Base-by-base conservation (phyloP, 331 rosid species). In the Acacia pycnantha region DNA sequence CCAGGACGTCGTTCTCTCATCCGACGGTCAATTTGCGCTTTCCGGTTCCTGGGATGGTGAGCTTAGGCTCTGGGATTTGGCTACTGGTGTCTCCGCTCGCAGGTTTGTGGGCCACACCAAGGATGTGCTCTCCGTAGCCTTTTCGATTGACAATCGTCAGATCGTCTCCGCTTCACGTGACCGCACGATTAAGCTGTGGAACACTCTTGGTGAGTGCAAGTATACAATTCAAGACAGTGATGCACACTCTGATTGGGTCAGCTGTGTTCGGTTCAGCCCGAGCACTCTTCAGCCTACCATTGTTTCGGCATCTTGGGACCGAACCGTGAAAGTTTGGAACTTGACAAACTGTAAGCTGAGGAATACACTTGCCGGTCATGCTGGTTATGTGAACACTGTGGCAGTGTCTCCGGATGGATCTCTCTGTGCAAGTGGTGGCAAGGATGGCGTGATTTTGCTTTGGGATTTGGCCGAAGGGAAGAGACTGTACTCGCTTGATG, bases 31-130 rank as follows among this genome's bases (percentile, higher is more conserved):
- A 89, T 96, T 96, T 73, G 99, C 99, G 0, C 98, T 96, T 1
- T 96, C 99, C 19, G 99, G 99, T 4, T 92, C 99, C 19, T 96
- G 98, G 99, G 99, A 96, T 82, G 97, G 97, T 13, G 99, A 96
- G 86, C 98, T 96, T 83, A 92, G 99, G 24, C 95, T 96, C 6
- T 96, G 99, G 99, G 99, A 96, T 41, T 85, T 96, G 12, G 88
- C 93, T 16, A 79, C 90, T 8, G 99, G 99, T 0, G 84, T 86
- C 46, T 89, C 99, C n/a, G 92, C 99, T 0, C 95, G 99, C 37
- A 84, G 98, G 13, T 96, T 96, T 19, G 98, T 94, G 0, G 99
- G 99, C 0, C 99, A 96, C 89, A 91, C 99, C 0, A 96, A 94
- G 73, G 99, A 96, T 11, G 99, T 96, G 1, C 90, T 96, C 35